phyloP scores from a whole-genome alignment of 2,329 filamentous ascomycete species.

The Fusarium azukiicola region DNA sequence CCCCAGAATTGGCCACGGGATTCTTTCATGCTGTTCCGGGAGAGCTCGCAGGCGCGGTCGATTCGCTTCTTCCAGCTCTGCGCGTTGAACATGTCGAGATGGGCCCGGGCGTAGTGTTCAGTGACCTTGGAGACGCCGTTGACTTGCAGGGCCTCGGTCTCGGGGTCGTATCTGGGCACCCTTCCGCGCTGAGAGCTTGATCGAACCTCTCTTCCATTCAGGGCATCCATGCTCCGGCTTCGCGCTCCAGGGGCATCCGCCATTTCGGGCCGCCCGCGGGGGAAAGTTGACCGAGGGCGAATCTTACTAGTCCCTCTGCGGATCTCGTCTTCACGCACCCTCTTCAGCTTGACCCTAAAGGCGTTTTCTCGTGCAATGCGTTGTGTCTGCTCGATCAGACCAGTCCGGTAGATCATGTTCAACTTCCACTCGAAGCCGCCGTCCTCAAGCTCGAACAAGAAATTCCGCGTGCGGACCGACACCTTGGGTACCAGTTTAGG shows the following conservation, averaged over 20 bases:
- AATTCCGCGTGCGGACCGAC: slow-evolving; percentile 88
- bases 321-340: slow-evolving; percentile 86
- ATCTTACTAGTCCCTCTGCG: slow-evolving; percentile 74
- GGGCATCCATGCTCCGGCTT: slow-evolving; percentile 77
- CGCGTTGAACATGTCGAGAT: slow-evolving; percentile 89
- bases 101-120: slow-evolving; percentile 87
- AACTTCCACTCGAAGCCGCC: slow-evolving; percentile 99
- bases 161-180: slow-evolving; percentile 88
- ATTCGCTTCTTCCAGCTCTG: slow-evolving; percentile 97
- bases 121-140: slow-evolving; percentile 87
- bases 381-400: slow-evolving; percentile 94
- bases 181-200: slow-evolving; percentile 63
- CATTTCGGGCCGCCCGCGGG: slow-evolving; percentile 59
- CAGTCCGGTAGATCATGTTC: slow-evolving; percentile 94
- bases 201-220: slow-evolving; percentile 56
- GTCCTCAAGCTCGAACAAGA: slow-evolving; percentile 96
- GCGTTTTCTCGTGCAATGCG: slow-evolving; percentile 94
- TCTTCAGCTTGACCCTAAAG: slow-evolving; percentile 92
- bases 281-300: slow-evolving; percentile 76
- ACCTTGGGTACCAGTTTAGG: slow-evolving; percentile 94
- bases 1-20: slow-evolving; percentile 91
- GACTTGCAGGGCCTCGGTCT: slow-evolving; percentile 82
- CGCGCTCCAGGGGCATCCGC: slow-evolving; percentile 64
- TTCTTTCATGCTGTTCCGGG: slow-evolving; percentile 88
- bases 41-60: slow-evolving; percentile 85